Conservation (phyloP, 2,329 filamentous ascomycete species). For the Plectosphaerella sp. region DNA sequence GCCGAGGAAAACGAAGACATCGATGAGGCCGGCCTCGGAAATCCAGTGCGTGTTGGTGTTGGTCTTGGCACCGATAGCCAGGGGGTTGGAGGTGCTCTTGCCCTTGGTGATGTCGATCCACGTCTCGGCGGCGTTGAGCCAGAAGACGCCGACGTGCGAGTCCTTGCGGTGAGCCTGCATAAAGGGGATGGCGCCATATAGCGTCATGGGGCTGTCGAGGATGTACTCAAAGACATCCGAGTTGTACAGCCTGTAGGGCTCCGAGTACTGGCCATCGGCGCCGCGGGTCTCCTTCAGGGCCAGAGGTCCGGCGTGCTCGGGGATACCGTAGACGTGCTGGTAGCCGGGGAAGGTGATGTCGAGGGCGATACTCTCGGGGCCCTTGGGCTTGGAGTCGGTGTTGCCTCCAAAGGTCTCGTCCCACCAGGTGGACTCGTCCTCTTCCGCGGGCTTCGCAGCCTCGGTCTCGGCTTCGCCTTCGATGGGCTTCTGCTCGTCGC, state of each 20-base stretch:
- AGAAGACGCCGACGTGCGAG: constrained; percentile 93
- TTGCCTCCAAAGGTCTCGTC: constrained; percentile 94
- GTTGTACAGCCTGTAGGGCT: constrained; percentile 95
- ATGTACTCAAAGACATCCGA: constrained; percentile 97
- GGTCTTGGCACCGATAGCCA: constrained; percentile 65
- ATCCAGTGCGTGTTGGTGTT: constrained; percentile 87
- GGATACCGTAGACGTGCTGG: constrained; percentile 88
- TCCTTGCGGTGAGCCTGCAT: constrained; percentile 96
- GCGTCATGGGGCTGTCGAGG: constrained; percentile 94
- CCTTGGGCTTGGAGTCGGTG: constrained; percentile 91
- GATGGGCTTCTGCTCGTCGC: constrained; percentile 27
- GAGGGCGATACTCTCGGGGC: constrained; percentile 85
- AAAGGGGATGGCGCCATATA: constrained; percentile 95
- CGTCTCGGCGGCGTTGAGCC: constrained; percentile 94
- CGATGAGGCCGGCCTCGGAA: constrained; percentile 83
- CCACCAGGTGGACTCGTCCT: constrained; percentile 94
- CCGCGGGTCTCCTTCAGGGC: constrained; percentile 89
- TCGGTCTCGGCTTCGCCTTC: constrained; percentile 35
- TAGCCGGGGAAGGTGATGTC: constrained; percentile 93
- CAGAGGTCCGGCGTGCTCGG: constrained; percentile 84
- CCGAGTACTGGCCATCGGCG: constrained; percentile 75
- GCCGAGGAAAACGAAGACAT: constrained; percentile 92
- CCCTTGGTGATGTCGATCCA: constrained; percentile 93
- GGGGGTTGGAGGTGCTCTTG: constrained; percentile 68
- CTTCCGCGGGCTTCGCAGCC: constrained; percentile 37